Evolutionary conservation across 129 eudicot genomes (phyloP), one percentile per base, ranked within the genome.

Genomic region (Heracleum sosnowskyi): DNA sequence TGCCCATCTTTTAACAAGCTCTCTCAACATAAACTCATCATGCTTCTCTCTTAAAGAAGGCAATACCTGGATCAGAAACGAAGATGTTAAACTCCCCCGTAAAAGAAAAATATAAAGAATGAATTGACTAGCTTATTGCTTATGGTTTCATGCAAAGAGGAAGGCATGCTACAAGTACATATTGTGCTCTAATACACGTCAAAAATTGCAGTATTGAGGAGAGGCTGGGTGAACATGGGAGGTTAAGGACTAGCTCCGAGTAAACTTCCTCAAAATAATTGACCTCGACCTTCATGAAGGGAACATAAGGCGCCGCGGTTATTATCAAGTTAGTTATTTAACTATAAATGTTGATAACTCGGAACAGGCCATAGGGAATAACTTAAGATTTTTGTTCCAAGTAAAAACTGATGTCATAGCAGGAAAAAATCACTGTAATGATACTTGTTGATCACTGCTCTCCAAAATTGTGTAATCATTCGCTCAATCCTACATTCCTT

Each of bases 21-120:
- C 98, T 76, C 96, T 90, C 74, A 95, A 86, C 98, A 95, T 88
- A 87, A 91, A 95, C 78, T 95, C 97, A 12, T 88, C 98, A 86
- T 94, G 96, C 73, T 94, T 94, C 63, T 94, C 96, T 73, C 88
- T 83, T 76, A 94, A 49, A 77, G 97, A 86, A 76, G 96, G 98
- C 77, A 94, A 81, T 7, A 91, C 98, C 96, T 94, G 83, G 79
- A 82, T 79, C 39, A 51, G 28, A 73, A n/a, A 66, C 42, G 2
- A 70, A 49, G 55, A 26, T 81, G 69, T 10, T 33, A 11, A 46
- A 63, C 68, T 37, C 20, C 16, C 22, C 51, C 64, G 24, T 40
- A 24, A 9, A 72, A 0, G 2, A 72, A 13, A 72, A 72, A 17
- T 1, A 17, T 16, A 12, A 70, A 20, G 7, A 12, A 1, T 37